Percentiles rank a stretch among this genome's conserved stretches.
These are phyloP conservation scores for Musa balbisiana DNA, from an alignment of 202 grass and related monocot species.

Conservation along the genomic window DNA sequence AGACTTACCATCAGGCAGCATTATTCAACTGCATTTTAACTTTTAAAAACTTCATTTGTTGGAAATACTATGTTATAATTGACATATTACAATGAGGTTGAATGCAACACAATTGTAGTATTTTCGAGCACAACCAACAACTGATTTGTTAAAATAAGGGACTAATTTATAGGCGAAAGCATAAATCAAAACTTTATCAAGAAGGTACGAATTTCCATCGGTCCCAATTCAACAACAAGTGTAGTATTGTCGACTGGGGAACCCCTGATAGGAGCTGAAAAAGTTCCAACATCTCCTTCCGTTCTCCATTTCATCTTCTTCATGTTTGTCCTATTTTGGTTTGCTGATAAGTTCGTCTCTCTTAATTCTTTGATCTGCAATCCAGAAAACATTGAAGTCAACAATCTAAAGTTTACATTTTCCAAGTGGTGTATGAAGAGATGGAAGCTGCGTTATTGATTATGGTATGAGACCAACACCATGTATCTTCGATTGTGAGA, in stretches of 20 bases:
- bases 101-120: too few species aligned
- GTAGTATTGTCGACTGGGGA: slow-evolving; percentile 38
- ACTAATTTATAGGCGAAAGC: not conserved
- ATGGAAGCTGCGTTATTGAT: not conserved
- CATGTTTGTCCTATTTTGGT: slow-evolving; percentile 72
- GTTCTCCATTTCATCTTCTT: slow-evolving; percentile 58
- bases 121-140: too few species aligned
- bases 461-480: not conserved
- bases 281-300: slow-evolving; percentile 21
- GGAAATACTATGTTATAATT: too few species aligned
- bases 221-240: slow-evolving; percentile 58
- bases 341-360: slow-evolving; percentile 69
- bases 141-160: too few species aligned
- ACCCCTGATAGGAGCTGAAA: slow-evolving; percentile 35
- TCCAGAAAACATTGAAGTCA: not conserved
- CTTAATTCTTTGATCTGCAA: slow-evolving; percentile 59
- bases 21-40: too few species aligned
- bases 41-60: too few species aligned
- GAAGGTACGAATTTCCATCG: slow-evolving; percentile 91
- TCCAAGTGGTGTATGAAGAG: not conserved
- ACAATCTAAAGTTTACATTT: not conserved
- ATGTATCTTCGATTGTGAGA: too few species aligned
- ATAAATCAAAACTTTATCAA: slow-evolving; percentile 54
- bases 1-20: too few species aligned
- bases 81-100: too few species aligned